Conservation (phyloP, 2,329 filamentous ascomycete species). For the Myotisia sp. region DNA sequence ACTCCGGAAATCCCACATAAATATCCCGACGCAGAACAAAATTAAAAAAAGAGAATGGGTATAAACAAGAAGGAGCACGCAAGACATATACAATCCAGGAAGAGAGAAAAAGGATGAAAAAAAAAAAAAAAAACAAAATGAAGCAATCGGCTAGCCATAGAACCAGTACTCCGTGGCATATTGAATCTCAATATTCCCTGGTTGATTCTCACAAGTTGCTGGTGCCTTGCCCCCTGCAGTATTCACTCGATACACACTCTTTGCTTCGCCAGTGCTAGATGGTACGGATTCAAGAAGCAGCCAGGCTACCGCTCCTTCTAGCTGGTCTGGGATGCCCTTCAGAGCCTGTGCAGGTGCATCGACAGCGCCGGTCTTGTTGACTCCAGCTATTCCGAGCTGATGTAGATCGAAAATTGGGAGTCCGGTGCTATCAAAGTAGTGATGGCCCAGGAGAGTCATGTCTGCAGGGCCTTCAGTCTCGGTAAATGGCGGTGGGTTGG, state of each 20-base stretch:
- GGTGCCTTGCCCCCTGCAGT: conserved; percentile 73
- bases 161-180: conserved; percentile 74
- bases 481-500: conserved; percentile 19
- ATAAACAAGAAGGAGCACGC: no score
- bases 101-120: not conserved
- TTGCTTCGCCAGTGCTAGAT: conserved; percentile 47
- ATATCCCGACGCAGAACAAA: no score
- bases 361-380: conserved; percentile 47
- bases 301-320: conserved; percentile 63
- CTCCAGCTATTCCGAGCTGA: conserved; percentile 46
- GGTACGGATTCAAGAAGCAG: conserved; percentile 48
- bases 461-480: conserved; percentile 39
- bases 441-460: conserved; percentile 55
- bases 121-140: not conserved
- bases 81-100: not conserved
- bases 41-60: no score
- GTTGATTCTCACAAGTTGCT: conserved; percentile 53
- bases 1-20: no score
- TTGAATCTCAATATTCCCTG: conserved; percentile 53
- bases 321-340: conserved; percentile 41
- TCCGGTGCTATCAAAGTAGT: conserved; percentile 60
- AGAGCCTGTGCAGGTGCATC: conserved; percentile 49
- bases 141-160: conserved; percentile 19
- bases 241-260: conserved; percentile 68
- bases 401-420: conserved; percentile 67